phyloP scores from a whole-genome alignment of 2,329 filamentous ascomycete genomes.

The Graphilbum fragrans region DNA sequence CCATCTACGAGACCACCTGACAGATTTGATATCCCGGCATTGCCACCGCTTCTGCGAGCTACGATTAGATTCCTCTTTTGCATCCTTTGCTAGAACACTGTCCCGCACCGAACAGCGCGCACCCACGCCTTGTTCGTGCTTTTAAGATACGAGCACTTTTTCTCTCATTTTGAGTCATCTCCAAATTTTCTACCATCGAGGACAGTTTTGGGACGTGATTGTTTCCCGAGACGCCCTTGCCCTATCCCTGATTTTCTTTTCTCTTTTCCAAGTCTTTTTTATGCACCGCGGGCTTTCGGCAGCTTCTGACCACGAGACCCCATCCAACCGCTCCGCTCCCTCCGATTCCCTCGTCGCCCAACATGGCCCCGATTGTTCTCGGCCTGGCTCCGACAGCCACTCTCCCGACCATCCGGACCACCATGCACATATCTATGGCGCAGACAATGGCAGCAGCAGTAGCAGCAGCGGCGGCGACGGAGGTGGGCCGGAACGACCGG shows the following conservation, averaged over 20 bases:
- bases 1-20: too few relatives aligned
- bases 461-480: conserved; percentile 16
- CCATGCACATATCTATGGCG: not conserved
- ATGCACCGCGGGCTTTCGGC: conserved; percentile 49
- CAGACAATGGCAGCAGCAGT: not conserved
- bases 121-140: too few relatives aligned
- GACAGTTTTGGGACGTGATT: conserved; percentile 17
- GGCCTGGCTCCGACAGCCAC: conserved; percentile 19
- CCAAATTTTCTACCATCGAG: too few relatives aligned
- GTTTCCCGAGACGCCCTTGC: conserved; percentile 1
- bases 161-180: too few relatives aligned
- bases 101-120: too few relatives aligned
- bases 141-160: too few relatives aligned
- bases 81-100: too few relatives aligned
- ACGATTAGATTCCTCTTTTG: too few relatives aligned
- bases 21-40: too few relatives aligned
- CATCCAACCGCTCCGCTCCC: conserved; percentile 20
- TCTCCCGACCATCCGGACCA: not conserved
- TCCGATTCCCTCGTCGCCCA: conserved; percentile 26
- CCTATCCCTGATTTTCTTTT: not conserved
- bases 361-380: conserved; percentile 43
- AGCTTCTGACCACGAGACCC: conserved; percentile 29
- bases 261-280: conserved; percentile 29
- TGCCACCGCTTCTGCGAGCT: too few relatives aligned
- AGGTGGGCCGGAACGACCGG: conserved; percentile 11